Base-by-base conservation (phyloP, 208 protist genomes). In the Phytomonas francai region DNA sequence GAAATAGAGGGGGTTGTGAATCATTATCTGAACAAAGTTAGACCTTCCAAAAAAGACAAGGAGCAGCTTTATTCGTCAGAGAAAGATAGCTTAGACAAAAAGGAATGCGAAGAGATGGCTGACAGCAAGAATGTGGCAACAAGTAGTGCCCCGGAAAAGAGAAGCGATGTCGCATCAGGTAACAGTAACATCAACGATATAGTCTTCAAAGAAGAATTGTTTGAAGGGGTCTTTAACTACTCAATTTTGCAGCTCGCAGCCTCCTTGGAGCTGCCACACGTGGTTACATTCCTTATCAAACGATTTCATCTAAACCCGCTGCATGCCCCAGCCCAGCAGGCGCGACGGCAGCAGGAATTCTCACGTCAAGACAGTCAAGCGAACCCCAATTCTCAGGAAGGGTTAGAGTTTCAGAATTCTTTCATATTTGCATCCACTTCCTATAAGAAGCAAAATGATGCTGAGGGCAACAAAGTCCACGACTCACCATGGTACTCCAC, bases 171-270 rank as follows among this genome's bases (percentile, higher is more conserved):
- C 11, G 11, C 8, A 14, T 45, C 4, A 7, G 9, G 19, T 14
- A 14, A 45, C 39, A 2, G 8, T 45, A 45, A 45, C 39, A 45
- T 1, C 11, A 1, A 1, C 19, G 39, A 45, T 14, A 45, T 22
- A 45, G 12, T 45, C 39, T 45, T 45, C 19, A 16, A 7, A 14
- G 39, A 45, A 45, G 39, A 45, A 45, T 22, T 45, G 39, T 45
- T 45, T 11, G 39, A 16, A 14, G 39, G 39, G 12, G 9, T 45
- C 1, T 45, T 45, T 45, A 45, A 81, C 32, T 91, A 83, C 68
- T 85, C 88, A 0, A 76, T 78, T 7, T 70, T 94, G 65, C 88
- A 94, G 69, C 76, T 94, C 12, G 78, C 80, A 28, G 77, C 83
- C 22, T 74, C 80, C 2, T 70, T 94, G 5, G 72, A 78, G 30